A percentile compares a stretch with the other conserved stretches of the same genome.
These are phyloP conservation scores for Skeletonema marinoi DNA, from an alignment of 108 stramenopile genomes.

Conservation along the genomic window DNA sequence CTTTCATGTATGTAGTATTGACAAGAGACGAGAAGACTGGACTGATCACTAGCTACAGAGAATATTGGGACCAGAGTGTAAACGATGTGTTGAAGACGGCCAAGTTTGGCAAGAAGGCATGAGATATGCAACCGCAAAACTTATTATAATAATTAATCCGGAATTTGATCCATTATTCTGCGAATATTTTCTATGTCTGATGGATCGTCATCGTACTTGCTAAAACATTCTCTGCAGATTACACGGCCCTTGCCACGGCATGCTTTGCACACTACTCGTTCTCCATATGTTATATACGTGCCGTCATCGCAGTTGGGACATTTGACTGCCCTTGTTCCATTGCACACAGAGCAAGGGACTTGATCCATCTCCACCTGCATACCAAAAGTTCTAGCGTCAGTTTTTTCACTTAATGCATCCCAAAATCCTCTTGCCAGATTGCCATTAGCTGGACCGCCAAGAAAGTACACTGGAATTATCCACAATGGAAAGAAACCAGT, in stretches of 20 bases:
- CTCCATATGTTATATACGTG: conserved; percentile 68
- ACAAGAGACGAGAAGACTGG: conserved; percentile 66
- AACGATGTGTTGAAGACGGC: conserved; percentile 73
- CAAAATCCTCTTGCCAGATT: conserved; percentile 83
- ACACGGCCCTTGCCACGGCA: conserved; percentile 75
- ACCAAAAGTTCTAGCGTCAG: not conserved
- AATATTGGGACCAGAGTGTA: conserved; percentile 90
- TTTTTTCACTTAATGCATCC: conserved; percentile 47
- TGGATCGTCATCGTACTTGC: conserved; percentile 70
- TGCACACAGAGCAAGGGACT: conserved; percentile 56
- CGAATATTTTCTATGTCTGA: conserved; percentile 76
- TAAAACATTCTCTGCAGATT: conserved; percentile 76
- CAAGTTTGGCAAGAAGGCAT: conserved; percentile 57
- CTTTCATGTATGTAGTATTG: conserved; percentile 49
- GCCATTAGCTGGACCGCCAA: conserved; percentile 88
- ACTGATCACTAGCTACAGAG: conserved; percentile 82
- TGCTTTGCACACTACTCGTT: conserved; percentile 60
- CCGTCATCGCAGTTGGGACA: conserved; percentile 88
- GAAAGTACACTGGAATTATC: conserved; percentile 85
- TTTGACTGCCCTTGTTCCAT: conserved; percentile 60
- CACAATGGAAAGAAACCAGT: conserved; percentile 87
- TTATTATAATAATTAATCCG: conserved; percentile 42
- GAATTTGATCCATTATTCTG: conserved; percentile 68
- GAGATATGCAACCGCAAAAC: not conserved
- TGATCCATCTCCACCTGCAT: not conserved